A percentile compares a stretch with the other conserved stretches of the same genome.
Conservation (phyloP, 2,329 filamentous ascomycete species). For the Aspergillus sp. region DNA sequence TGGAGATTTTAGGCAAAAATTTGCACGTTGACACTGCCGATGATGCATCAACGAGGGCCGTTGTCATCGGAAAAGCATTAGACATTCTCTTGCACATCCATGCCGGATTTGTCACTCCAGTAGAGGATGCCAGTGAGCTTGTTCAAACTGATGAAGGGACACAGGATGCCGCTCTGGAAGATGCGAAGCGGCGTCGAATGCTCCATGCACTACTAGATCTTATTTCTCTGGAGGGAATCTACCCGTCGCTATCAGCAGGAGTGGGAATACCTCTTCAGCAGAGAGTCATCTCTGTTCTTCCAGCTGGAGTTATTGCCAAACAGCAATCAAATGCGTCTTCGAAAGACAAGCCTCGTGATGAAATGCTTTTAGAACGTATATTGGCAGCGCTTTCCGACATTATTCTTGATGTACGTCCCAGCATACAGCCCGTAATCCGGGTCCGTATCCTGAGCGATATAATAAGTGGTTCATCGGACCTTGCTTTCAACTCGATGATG, state of each 20-base stretch:
- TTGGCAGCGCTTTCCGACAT: constrained; percentile 24
- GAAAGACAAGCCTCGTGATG: constrained; percentile 20
- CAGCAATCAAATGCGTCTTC: constrained; percentile 13
- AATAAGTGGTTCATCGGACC: constrained; percentile 33
- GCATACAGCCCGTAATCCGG: constrained; percentile 35
- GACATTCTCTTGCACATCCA: constrained; percentile 31
- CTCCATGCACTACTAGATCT: constrained; percentile 39
- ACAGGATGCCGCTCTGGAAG: constrained; percentile 31
- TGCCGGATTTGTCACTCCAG: constrained; percentile 25
- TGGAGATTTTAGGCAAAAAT: constrained; percentile 26
- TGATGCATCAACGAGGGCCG: constrained; percentile 16
- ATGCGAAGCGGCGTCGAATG: constrained; percentile 36
- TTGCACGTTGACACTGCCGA: constrained; percentile 4
- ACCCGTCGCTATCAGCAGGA: constrained; percentile 38
- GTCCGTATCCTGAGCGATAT: constrained; percentile 38
- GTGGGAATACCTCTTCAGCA: constrained; percentile 41
- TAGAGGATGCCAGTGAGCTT: constrained; percentile 6
- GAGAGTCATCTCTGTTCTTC: constrained; percentile 39
- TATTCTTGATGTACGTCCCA: constrained; percentile 25
- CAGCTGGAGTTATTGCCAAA: constrained; percentile 38
- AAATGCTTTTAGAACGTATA: constrained; percentile 26
- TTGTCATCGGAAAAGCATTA: constrained; percentile 30
- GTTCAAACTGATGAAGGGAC: constrained; percentile 2
- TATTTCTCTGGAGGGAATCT: constrained; percentile 41
- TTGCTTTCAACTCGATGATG: constrained; percentile 32